Percentiles rank a stretch among this genome's conserved stretches.
These are phyloP conservation scores for Sporothrix pallida DNA, from an alignment of 2,329 filamentous ascomycete species.

Conservation along the genomic window DNA sequence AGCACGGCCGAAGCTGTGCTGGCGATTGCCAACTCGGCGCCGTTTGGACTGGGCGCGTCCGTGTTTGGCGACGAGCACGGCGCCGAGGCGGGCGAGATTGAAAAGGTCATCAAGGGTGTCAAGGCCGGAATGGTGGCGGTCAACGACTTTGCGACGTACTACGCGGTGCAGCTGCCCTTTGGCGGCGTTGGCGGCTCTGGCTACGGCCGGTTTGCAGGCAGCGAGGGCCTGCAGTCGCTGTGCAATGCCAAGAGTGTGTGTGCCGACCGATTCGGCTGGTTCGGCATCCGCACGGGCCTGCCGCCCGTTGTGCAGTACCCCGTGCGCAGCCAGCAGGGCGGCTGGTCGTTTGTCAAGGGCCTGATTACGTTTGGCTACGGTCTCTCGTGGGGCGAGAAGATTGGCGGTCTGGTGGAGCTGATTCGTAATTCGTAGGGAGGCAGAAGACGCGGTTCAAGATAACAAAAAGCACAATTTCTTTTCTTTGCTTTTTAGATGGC, in stretches of 20 bases:
- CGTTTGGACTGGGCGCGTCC: constrained; percentile 85
- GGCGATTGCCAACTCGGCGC: constrained; percentile 78
- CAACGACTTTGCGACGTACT: constrained; percentile 94
- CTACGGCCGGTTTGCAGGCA: constrained; percentile 90
- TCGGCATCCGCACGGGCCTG: constrained; percentile 75
- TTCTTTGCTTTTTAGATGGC: background rate
- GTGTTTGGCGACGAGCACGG: constrained; percentile 74
- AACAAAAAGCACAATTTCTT: background rate
- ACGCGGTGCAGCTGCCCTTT: constrained; percentile 93
- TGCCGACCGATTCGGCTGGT: constrained; percentile 69
- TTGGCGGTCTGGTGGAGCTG: constrained; percentile 35
- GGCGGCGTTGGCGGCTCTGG: constrained; percentile 88
- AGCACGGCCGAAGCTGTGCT: constrained; percentile 69
- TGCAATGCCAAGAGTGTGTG: constrained; percentile 91
- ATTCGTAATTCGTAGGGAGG: constrained; percentile 33
- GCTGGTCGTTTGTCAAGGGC: constrained; percentile 69
- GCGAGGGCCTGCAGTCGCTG: constrained; percentile 81
- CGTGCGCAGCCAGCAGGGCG: constrained; percentile 65
- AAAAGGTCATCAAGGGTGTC: constrained; percentile 69
- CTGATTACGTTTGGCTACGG: constrained; percentile 68
- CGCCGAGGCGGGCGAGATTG: constrained; percentile 58
- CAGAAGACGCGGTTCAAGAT: background rate
- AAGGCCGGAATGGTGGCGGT: constrained; percentile 89
- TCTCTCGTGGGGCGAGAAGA: constrained; percentile 38
- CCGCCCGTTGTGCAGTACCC: constrained; percentile 83